Conservation (phyloP, 345 rosid genomes). For the Streptanthus diversifolius region DNA sequence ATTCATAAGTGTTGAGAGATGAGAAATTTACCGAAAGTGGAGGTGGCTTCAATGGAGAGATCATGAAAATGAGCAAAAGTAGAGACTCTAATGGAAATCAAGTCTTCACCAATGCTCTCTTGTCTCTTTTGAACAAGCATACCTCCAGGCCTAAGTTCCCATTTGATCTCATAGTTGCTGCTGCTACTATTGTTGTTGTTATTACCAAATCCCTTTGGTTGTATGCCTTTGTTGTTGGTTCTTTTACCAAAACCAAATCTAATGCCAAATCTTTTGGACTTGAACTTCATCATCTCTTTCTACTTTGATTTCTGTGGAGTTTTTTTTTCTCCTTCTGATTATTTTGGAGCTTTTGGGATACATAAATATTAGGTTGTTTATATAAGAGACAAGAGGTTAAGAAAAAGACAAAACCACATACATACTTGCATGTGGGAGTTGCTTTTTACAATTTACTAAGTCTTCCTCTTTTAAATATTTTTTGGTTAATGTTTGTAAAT, state of each 20-base stretch:
- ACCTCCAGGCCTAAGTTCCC: constrained; percentile 91
- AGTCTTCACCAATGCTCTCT: constrained; percentile 40
- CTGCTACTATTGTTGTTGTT: constrained; percentile 16
- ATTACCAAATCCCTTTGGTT: constrained; percentile 33
- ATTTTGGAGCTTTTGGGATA: constrained; percentile 3
- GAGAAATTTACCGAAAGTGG: constrained; percentile 68
- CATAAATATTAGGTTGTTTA: constrained; percentile 14
- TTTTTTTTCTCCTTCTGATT: background rate
- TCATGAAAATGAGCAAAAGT: constrained; percentile 62
- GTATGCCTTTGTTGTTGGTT: constrained; percentile 22
- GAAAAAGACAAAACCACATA: constrained; percentile 26
- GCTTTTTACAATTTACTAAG: constrained; percentile 7
- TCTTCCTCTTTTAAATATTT: background rate
- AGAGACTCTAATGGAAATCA: constrained; percentile 66
- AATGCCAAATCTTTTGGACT: constrained; percentile 66
- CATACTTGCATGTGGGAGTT: constrained; percentile 37
- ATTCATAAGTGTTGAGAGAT: background rate
- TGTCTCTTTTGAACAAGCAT: constrained; percentile 92
- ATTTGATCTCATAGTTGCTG: constrained; percentile 53
- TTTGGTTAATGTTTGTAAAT: background rate
- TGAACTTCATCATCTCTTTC: constrained; percentile 56
- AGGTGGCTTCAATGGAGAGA: constrained; percentile 74
- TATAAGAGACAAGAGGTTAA: constrained; percentile 19
- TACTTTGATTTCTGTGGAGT: background rate
- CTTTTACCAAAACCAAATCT: constrained; percentile 48